Percentiles rank a stretch among this genome's conserved stretches.
Conservation (phyloP, 805 yeast genomes). For the Jamesozyma spencerorum region DNA sequence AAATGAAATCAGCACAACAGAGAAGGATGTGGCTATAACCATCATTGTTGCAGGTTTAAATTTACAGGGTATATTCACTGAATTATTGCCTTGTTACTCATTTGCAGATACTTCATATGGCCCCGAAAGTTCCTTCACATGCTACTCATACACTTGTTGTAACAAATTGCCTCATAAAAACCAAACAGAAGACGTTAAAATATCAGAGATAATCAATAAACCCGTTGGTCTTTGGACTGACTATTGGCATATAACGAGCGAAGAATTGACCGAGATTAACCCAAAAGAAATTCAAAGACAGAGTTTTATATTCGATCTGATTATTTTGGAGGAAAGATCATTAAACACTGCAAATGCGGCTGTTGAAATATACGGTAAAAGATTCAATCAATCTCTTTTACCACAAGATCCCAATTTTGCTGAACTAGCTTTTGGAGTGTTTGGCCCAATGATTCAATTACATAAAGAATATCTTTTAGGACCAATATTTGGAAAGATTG, state of each 20-base stretch:
- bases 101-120: constrained; percentile 31
- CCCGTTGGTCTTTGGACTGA: constrained; percentile 50
- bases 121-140: constrained; percentile 36
- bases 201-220: constrained; percentile 30
- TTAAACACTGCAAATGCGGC: constrained; percentile 59
- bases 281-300: constrained; percentile 53
- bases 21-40: constrained; percentile 24
- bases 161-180: constrained; percentile 7
- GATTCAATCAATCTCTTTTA: constrained; percentile 36
- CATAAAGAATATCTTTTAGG: constrained; percentile 47
- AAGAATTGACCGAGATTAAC: constrained; percentile 43
- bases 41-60: constrained; percentile 30
- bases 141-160: constrained; percentile 35
- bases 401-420: constrained; percentile 48
- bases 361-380: constrained; percentile 45
- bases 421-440: constrained; percentile 48
- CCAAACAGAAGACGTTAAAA: constrained; percentile 18
- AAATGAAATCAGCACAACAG: constrained; percentile 14
- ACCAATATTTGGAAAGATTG: constrained; percentile 49
- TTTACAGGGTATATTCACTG: constrained; percentile 30
- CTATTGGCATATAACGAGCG: constrained; percentile 53
- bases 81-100: constrained; percentile 30
- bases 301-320: constrained; percentile 65
- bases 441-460: constrained; percentile 43
- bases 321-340: constrained; percentile 61